These are phyloP conservation scores for Paratrypanosoma confusum DNA, from an alignment of 208 protist species.

Conservation along the genomic window DNA sequence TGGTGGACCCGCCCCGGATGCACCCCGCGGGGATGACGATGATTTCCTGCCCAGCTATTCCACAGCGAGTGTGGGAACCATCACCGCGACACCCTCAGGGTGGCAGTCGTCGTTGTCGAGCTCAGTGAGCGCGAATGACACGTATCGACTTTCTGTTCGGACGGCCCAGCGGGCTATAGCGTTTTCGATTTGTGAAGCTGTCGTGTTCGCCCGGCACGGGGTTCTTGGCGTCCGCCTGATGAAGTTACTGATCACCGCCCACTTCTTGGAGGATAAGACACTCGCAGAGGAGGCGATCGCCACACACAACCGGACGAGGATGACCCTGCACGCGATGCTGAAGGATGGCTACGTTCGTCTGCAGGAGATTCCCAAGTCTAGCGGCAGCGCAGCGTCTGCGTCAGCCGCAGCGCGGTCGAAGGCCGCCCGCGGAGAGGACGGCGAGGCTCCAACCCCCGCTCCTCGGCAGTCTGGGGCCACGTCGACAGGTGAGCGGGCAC, in stretches of 20 bases:
- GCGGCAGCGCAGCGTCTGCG: too few relatives aligned
- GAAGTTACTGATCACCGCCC: conserved; percentile 59
- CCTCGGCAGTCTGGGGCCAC: neutral
- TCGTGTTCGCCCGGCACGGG: conserved; percentile 64
- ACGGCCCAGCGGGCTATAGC: conserved; percentile 30
- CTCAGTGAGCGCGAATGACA: conserved; percentile 5
- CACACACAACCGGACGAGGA: conserved; percentile 43
- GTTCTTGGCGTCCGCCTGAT: conserved; percentile 70
- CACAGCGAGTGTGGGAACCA: conserved; percentile 1
- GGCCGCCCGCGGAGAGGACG: too few relatives aligned
- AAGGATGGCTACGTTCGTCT: conserved; percentile 53
- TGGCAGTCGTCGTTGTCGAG: too few relatives aligned
- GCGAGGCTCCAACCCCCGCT: too few relatives aligned
- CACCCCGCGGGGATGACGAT: conserved; percentile 14
- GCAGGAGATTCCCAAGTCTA: conserved; percentile 60
- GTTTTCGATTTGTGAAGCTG: conserved; percentile 39
- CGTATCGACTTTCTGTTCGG: conserved; percentile 17
- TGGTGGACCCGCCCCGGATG: conserved; percentile 6
- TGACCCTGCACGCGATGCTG: conserved; percentile 66
- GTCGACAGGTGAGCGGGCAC: conserved; percentile 26
- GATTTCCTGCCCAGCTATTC: conserved; percentile 10
- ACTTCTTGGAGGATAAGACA: conserved; percentile 62
- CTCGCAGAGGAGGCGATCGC: conserved; percentile 72
- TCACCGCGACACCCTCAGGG: too few relatives aligned
- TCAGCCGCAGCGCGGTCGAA: too few relatives aligned